Conservation (phyloP, 2,329 filamentous ascomycete genomes). For the Hypomyces perniciosus region DNA sequence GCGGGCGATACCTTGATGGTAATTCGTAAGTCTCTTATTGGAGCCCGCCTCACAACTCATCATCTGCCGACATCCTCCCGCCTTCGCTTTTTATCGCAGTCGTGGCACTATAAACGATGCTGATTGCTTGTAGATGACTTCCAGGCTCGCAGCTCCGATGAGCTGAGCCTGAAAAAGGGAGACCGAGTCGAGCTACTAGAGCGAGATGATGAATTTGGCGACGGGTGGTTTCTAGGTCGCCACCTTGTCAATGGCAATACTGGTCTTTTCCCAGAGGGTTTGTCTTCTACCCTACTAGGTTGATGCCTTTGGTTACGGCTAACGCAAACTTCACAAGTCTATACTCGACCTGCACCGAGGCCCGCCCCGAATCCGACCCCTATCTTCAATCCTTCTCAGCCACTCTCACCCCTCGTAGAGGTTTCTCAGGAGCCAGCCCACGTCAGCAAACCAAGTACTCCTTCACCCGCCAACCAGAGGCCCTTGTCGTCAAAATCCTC, state of each 20-base stretch:
- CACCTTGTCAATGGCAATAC: slow-evolving; percentile 68
- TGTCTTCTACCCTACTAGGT: slow-evolving; percentile 20
- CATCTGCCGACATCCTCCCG: background rate
- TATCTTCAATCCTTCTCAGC: slow-evolving; percentile 25
- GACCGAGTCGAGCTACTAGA: slow-evolving; percentile 79
- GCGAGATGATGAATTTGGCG: slow-evolving; percentile 81
- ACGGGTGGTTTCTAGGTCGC: slow-evolving; percentile 77
- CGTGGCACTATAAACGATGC: background rate
- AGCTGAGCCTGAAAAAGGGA: slow-evolving; percentile 80
- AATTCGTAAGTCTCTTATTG: slow-evolving; percentile 53
- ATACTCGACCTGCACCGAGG: slow-evolving; percentile 54
- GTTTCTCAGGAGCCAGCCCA: slow-evolving; percentile 21
- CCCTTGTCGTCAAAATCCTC: slow-evolving; percentile 26
- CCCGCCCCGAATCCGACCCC: slow-evolving; percentile 44
- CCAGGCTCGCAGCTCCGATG: slow-evolving; percentile 82
- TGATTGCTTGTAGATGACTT: slow-evolving; percentile 69
- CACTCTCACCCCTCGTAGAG: slow-evolving; percentile 26
- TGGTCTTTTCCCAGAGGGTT: slow-evolving; percentile 80
- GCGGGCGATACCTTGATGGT: slow-evolving; percentile 63
- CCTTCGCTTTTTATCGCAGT: background rate
- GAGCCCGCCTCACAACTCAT: slow-evolving; percentile 19
- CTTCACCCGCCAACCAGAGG: slow-evolving; percentile 19
- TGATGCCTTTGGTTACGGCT: slow-evolving; percentile 9
- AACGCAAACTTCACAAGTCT: slow-evolving; percentile 39
- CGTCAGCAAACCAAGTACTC: slow-evolving; percentile 16